Base-by-base conservation (phyloP, 2,329 filamentous ascomycete genomes). In the Blastomyces parvus region DNA sequence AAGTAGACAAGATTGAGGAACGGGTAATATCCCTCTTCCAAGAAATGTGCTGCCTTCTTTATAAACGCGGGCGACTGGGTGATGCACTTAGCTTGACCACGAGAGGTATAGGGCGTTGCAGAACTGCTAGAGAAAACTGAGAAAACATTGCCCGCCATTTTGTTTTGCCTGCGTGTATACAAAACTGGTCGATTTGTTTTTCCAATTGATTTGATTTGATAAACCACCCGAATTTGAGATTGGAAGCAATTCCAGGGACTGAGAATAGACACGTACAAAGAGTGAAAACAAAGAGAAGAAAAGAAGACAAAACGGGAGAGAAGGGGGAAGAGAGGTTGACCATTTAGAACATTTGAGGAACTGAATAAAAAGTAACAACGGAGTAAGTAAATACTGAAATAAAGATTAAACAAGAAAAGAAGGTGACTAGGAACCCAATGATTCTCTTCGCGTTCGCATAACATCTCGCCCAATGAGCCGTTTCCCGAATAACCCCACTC, bases 321-420 rank as follows among this genome's bases (percentile, higher is more conserved):
- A 11, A 7, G n/a, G 19, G 44, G n/a, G 44, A 5, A 9, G 44
- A n/a, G 14, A 2, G 17, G 3, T 48, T 48, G 46, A 19, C 36
- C 48, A 59, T 38, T 42, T 57, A 22, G 56, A 46, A 55, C n/a
- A 46, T 36, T 3, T 48, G 52, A 44, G 57, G 60, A 62, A 58
- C 17, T 22, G 38, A 46, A 17, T 17, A 25, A 33, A 46, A 33
- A 46, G 25, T 17, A 46, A 50, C 62, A 59, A 33, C 60, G 64
- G 62, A 56, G 25, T 62, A 65, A 53, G 59, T 63, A 62, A 67
- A 66, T 48, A 64, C 63, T 19, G 62, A 50, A 25, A 50, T 30
- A 57, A 57, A 62, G 2, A 61, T 62, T 65, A 64, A 62, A 74
- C 76, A 56, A 52, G 33, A 48, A 63, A 56, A 52, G 48, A 53